These are phyloP conservation scores for Sporodiniella umbellata DNA, from an alignment of 371 early-diverging fungal genomes.

Conservation along the genomic window DNA sequence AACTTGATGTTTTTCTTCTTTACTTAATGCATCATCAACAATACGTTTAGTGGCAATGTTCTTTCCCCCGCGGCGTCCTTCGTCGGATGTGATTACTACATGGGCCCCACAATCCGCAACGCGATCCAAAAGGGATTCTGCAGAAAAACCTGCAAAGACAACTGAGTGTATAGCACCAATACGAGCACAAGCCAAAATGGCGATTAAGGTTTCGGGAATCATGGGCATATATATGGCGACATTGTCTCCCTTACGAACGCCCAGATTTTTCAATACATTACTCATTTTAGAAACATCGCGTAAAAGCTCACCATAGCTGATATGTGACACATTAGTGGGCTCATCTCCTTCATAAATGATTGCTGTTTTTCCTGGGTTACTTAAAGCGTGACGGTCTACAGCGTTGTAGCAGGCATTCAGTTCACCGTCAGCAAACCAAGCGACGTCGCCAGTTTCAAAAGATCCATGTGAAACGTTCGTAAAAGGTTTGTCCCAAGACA, in stretches of 20 bases:
- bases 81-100: conserved; percentile 82
- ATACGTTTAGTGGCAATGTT: conserved; percentile 88
- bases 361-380: conserved; percentile 70
- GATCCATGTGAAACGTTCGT: conserved; percentile 59
- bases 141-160: conserved; percentile 93
- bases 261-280: conserved; percentile 73
- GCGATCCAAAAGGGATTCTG: conserved; percentile 84
- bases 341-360: conserved; percentile 92
- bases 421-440: conserved; percentile 93
- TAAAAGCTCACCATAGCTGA: conserved; percentile 86
- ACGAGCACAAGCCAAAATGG: conserved; percentile 94
- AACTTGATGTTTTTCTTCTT: conserved; percentile 54
- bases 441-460: conserved; percentile 74
- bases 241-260: conserved; percentile 88
- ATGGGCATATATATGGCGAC: conserved; percentile 98
- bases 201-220: conserved; percentile 91
- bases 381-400: conserved; percentile 91
- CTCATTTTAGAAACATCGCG: conserved; percentile 81
- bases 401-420: conserved; percentile 96
- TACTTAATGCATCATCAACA: conserved; percentile 81
- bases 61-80: conserved; percentile 90
- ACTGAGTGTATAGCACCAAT: conserved; percentile 91
- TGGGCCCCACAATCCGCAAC: conserved; percentile 76
- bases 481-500: conserved; percentile 80
- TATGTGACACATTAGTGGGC: conserved; percentile 64